These are phyloP conservation scores for Agrocybe pediades DNA, from an alignment of 768 basidiomycete species.

Conservation along the genomic window DNA sequence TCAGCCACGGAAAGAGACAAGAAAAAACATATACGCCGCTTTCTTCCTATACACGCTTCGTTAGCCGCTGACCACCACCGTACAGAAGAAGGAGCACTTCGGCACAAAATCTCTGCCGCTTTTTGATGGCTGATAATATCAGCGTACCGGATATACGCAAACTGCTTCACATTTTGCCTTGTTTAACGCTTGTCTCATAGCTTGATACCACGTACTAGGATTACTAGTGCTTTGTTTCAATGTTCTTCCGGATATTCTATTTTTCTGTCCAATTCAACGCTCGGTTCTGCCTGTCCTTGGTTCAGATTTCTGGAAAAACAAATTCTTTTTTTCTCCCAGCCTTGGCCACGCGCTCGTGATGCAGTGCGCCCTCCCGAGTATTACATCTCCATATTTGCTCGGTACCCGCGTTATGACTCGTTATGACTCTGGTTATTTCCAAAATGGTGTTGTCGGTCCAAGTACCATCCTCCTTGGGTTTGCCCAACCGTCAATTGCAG, in stretches of 20 bases:
- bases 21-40: slow-evolving; percentile 15
- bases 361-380: slow-evolving; percentile 10
- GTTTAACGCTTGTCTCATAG: not conserved
- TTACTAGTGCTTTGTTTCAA: not conserved
- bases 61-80: slow-evolving; percentile 20
- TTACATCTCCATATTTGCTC: slow-evolving; percentile 14
- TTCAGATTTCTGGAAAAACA: slow-evolving; percentile 1
- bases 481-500: not conserved
- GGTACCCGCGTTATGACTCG: slow-evolving; percentile 5
- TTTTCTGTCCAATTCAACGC: not conserved
- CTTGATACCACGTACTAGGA: not conserved
- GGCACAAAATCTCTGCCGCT: slow-evolving; percentile 18
- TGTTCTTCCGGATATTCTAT: no score
- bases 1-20: slow-evolving; percentile 34
- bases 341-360: not conserved
- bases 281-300: not conserved
- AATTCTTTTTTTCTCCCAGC: slow-evolving; percentile 14
- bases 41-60: slow-evolving; percentile 9
- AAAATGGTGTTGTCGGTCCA: slow-evolving; percentile 9
- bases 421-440: slow-evolving; percentile 4
- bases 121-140: slow-evolving; percentile 3
- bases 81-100: slow-evolving; percentile 9
- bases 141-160: slow-evolving; percentile 12
- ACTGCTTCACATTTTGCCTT: not conserved
- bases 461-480: slow-evolving; percentile 5